These are phyloP conservation scores for Termitomyces sp. DNA, from an alignment of 768 basidiomycete species.

Conservation along the genomic window DNA sequence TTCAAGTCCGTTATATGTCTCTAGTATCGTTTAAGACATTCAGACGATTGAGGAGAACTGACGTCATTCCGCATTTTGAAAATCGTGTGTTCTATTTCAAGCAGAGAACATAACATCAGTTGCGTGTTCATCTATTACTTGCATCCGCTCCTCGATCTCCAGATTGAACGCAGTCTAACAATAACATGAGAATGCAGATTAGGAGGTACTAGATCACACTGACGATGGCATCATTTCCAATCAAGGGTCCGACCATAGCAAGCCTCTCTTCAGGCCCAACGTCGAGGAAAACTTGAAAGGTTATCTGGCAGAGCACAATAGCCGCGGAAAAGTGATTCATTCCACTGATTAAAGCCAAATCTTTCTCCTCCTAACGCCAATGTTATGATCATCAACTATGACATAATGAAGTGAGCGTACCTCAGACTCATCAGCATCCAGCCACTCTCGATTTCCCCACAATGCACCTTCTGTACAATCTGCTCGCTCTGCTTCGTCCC, in stretches of 20 bases:
- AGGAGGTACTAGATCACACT: conserved; percentile 15
- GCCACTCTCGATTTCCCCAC: conserved; percentile 62
- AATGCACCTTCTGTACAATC: conserved; percentile 37
- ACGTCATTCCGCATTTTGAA: conserved; percentile 3
- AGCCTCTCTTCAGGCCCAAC: conserved; percentile 41
- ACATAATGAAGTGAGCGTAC: conserved; percentile 19
- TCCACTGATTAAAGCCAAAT: conserved; percentile 25
- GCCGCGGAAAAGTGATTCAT: conserved; percentile 70
- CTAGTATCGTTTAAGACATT: conserved; percentile 5
- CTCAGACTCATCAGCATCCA: conserved; percentile 50
- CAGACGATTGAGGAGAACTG: neutral
- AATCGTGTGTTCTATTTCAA: conserved; percentile 4
- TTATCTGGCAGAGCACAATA: conserved; percentile 51
- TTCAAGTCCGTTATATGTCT: neutral
- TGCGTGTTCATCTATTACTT: neutral
- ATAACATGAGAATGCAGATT: neutral
- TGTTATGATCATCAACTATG: neutral
- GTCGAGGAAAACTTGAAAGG: conserved; percentile 51
- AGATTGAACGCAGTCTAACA: conserved; percentile 8
- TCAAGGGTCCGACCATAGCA: conserved; percentile 34
- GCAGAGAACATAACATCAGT: neutral
- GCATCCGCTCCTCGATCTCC: conserved; percentile 9
- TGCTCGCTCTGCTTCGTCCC: conserved; percentile 45
- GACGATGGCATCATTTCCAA: conserved; percentile 52
- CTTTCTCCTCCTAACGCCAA: conserved; percentile 48